Evolutionary conservation across 345 rosid species (phyloP).

Genomic region (Heritiera fomes): DNA sequence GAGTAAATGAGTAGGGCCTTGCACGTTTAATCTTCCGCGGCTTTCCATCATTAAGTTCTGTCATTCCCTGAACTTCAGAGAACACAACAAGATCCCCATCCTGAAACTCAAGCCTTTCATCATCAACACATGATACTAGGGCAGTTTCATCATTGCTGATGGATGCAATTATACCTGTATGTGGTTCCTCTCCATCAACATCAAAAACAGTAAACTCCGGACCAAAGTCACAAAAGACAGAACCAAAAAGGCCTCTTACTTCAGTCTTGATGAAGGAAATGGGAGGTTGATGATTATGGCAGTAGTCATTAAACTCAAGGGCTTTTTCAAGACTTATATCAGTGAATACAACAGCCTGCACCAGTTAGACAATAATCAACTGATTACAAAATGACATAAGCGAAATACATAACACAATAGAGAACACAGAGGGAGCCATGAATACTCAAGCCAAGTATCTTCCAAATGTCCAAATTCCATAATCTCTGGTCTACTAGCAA

Average conservation of each 20-base stretch:
- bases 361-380: not conserved
- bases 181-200: conserved; percentile 94
- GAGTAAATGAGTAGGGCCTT: conserved; percentile 80
- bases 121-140: conserved; percentile 83
- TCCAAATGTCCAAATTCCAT: not conserved
- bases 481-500: conserved; percentile 1
- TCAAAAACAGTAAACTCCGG: conserved; percentile 82
- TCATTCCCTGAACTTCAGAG: conserved; percentile 93
- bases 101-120: conserved; percentile 91
- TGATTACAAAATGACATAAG: not conserved
- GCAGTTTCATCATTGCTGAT: conserved; percentile 84
- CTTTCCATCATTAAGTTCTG: conserved; percentile 84
- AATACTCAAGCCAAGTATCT: not conserved
- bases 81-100: conserved; percentile 91
- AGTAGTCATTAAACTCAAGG: conserved; percentile 71
- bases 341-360: conserved; percentile 86
- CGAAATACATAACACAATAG: not conserved
- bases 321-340: conserved; percentile 72
- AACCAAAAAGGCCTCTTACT: conserved; percentile 94
- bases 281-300: conserved; percentile 81
- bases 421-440: not conserved
- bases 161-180: conserved; percentile 88
- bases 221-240: conserved; percentile 92
- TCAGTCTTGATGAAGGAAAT: conserved; percentile 84
- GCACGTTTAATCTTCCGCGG: conserved; percentile 86